Evolutionary conservation across 345 rosid genomes (phyloP).

Genomic region (Clarkia xantiana): DNA sequence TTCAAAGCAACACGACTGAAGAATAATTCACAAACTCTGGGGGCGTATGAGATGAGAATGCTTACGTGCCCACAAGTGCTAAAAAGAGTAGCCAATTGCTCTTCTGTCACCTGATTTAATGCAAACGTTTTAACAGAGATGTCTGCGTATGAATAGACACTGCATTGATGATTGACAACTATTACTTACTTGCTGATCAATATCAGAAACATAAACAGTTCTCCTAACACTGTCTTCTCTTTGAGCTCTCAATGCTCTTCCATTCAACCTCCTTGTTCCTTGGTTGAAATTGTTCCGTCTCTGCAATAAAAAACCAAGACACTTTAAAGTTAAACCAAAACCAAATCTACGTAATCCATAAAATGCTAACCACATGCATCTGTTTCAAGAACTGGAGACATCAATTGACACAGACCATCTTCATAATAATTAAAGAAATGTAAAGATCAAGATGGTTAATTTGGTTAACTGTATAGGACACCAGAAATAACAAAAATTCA

Average conservation of each 20-base stretch:
- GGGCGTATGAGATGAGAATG: neutral
- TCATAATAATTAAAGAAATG: no score
- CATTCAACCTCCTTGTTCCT: slow-evolving; percentile 47
- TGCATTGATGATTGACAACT: neutral
- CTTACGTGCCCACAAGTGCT: slow-evolving; percentile 72
- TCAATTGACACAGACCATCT: no score
- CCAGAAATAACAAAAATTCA: no score
- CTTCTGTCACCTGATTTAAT: slow-evolving; percentile 62
- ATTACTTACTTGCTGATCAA: slow-evolving; percentile 39
- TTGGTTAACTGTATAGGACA: no score
- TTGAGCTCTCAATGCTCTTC: slow-evolving; percentile 44
- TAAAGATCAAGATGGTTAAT: no score
- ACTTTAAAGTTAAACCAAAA: neutral
- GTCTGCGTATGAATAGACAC: neutral
- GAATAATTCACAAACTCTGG: neutral
- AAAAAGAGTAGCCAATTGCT: slow-evolving; percentile 70
- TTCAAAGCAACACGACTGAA: neutral
- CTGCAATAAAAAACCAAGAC: slow-evolving; percentile 21
- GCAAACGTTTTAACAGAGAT: neutral
- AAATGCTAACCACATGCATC: neutral
- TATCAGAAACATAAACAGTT: slow-evolving; percentile 52
- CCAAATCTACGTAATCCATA: neutral
- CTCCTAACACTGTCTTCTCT: slow-evolving; percentile 55
- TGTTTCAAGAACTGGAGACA: no score
- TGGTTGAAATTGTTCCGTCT: slow-evolving; percentile 43